Base-by-base conservation (phyloP, 1,139 yeast species). In the Pichia sp. region DNA sequence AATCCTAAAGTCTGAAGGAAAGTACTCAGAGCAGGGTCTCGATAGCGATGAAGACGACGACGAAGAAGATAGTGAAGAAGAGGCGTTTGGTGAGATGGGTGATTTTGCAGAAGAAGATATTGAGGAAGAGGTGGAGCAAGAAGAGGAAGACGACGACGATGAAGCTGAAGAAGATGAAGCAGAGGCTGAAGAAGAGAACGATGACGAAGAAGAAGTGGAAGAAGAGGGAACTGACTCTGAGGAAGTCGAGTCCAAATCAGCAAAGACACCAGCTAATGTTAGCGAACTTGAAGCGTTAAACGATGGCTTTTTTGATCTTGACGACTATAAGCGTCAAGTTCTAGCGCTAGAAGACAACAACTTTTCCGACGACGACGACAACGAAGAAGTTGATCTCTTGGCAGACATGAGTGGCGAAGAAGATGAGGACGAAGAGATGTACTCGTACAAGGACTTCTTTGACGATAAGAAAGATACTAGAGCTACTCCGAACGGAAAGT, bases 261-360 rank as follows among this genome's bases (percentile, higher is more conserved):
- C n/a, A n/a, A n/a, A n/a, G n/a, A n/a, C n/a, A n/a, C n/a, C n/a
- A n/a, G 38, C 40, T 23, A 50, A 55, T 6, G n/a, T 8, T 6
- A 17, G 24, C 41, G 81, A 76, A 49, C 71, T 62, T 2, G 73
- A 69, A 50, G 94, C 88, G 3, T 67, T 87, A 30, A 84, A 88
- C 52, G 95, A 86, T 52, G 85, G 77, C 9, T 81, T 88, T 48
- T 91, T 91, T 56, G 78, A 86, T 43, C 74, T 91, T 27, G 94
- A 86, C 46, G 83, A 81, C 32, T 88, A 84, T 63, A 84, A 87
- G 58, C 77, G 74, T 53, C 94, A 87, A 56, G 77, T 86, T 6
- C 58, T 84, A 32, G 85, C 77, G 3, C 69, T 80, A 51, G 96
- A 86, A 52, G 62, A 71, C 24, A 31, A 14, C 8, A 47, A 41